Conservation (phyloP, 2,329 filamentous ascomycete species). For the Sporothrix dimorphospora region DNA sequence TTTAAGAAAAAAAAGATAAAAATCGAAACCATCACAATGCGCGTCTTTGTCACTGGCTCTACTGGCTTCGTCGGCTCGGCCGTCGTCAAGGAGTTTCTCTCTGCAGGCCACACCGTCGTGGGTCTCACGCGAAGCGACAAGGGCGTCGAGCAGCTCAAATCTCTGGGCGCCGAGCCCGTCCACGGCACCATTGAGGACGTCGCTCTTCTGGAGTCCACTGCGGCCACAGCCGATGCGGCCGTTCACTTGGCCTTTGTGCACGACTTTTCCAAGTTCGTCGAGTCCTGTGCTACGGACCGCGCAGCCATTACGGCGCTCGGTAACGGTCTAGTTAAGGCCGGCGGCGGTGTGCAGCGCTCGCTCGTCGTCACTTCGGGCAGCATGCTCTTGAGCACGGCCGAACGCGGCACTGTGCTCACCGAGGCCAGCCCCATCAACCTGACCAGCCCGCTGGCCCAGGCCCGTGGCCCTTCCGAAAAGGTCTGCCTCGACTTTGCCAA, state of each 20-base stretch:
- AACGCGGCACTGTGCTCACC: constrained; percentile 40
- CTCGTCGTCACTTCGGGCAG: constrained; percentile 46
- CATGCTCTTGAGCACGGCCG: constrained; percentile 35
- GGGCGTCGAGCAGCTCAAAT: constrained; percentile 38
- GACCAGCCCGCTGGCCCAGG: constrained; percentile 26
- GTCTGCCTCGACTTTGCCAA: constrained; percentile 36
- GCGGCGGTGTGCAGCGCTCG: background rate
- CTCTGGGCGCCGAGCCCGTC: constrained; percentile 41
- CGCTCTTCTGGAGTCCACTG: constrained; percentile 41
- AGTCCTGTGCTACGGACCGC: constrained; percentile 39
- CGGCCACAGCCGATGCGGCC: constrained; percentile 42
- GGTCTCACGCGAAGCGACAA: constrained; percentile 46
- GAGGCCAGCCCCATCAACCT: constrained; percentile 27
- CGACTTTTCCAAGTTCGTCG: constrained; percentile 44
- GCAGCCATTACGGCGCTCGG: constrained; percentile 45
- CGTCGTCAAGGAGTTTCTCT: constrained; percentile 45
- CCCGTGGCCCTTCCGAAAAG: constrained; percentile 36
- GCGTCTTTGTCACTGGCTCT: constrained; percentile 49
- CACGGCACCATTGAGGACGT: constrained; percentile 44
- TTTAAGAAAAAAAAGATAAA: no score
- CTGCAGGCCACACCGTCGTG: constrained; percentile 45
- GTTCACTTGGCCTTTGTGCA: constrained; percentile 49
- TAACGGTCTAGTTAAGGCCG: constrained; percentile 35
- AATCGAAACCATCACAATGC: constrained; percentile 38
- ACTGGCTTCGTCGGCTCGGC: constrained; percentile 49